These are phyloP conservation scores for Cicer arietinum DNA, from an alignment of 306 rosid genomes.

Conservation along the genomic window DNA sequence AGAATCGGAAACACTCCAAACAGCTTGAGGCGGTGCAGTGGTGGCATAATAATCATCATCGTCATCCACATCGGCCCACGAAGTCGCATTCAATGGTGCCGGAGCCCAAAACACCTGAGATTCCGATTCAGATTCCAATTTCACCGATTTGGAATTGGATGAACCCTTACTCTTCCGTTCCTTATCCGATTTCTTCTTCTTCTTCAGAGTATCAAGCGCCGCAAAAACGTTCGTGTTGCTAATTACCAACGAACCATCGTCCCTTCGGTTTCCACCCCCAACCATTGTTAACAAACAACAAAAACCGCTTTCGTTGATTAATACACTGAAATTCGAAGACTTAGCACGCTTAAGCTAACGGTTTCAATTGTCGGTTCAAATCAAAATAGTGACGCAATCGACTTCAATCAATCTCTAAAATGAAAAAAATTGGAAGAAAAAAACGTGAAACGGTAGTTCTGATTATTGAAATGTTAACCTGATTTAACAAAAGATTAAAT, in stretches of 20 bases:
- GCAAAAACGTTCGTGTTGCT: conserved; percentile 87
- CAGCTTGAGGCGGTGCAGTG: conserved; percentile 73
- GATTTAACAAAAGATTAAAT: not conserved
- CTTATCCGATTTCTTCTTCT: conserved; percentile 94
- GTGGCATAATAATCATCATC: conserved; percentile 88
- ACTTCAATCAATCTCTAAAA: not conserved
- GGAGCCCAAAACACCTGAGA: conserved; percentile 82
- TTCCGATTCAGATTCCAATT: conserved; percentile 50
- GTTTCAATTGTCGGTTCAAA: conserved; percentile 5
- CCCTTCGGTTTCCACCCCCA: conserved; percentile 91
- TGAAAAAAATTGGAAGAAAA: not conserved
- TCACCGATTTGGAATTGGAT: conserved; percentile 45
- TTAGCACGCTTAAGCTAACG: not conserved
- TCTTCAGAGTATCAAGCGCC: conserved; percentile 83
- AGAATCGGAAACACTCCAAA: conserved; percentile 65
- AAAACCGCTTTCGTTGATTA: not conserved
- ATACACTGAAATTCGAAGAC: not conserved
- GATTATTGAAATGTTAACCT: not conserved
- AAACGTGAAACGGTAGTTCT: not conserved
- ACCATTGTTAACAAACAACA: conserved; percentile 53
- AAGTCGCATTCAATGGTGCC: conserved; percentile 66
- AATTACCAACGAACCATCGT: conserved; percentile 79
- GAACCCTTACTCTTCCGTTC: conserved; percentile 69
- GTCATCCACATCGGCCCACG: conserved; percentile 96
- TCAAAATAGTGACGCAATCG: conserved; percentile 23